Evolutionary conservation across 2,329 filamentous ascomycete genomes (phyloP).

Genomic region (Xylariomycetidae sp.): DNA sequence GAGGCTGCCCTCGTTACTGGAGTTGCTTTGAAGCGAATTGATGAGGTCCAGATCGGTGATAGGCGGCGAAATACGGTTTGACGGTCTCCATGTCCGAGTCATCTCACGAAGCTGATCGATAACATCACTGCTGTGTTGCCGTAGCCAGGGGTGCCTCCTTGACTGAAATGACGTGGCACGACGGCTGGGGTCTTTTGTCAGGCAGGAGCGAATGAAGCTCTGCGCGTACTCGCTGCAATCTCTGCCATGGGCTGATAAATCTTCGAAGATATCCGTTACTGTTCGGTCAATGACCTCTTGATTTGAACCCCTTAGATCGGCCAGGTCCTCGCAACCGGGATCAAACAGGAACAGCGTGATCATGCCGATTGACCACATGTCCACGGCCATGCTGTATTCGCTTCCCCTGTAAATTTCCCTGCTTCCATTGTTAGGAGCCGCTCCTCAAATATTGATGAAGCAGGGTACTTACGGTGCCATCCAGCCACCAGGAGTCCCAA

Average conservation of each 20-base stretch:
- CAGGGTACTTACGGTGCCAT: conserved; percentile 43
- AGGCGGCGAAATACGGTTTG: too few relatives aligned
- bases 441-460: not conserved
- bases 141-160: too few relatives aligned
- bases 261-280: conserved; percentile 4
- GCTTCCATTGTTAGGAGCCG: conserved; percentile 3
- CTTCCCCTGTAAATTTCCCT: conserved; percentile 33
- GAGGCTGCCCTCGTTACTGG: too few relatives aligned
- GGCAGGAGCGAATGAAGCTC: conserved; percentile 29
- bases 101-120: too few relatives aligned
- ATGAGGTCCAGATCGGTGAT: too few relatives aligned
- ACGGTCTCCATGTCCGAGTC: too few relatives aligned
- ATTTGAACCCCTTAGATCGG: conserved; percentile 16
- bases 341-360: conserved; percentile 30
- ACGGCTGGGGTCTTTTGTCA: conserved; percentile 28
- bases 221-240: conserved; percentile 14
- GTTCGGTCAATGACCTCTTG: conserved; percentile 16
- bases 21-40: too few relatives aligned
- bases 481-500: conserved; percentile 42
- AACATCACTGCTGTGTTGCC: too few relatives aligned
- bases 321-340: conserved; percentile 5
- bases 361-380: conserved; percentile 49
- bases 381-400: conserved; percentile 33
- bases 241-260: not conserved
- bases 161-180: conserved; percentile 31